Evolutionary conservation across 2,329 filamentous ascomycete species (phyloP).

Genomic region (Epichloe glyceriae): DNA sequence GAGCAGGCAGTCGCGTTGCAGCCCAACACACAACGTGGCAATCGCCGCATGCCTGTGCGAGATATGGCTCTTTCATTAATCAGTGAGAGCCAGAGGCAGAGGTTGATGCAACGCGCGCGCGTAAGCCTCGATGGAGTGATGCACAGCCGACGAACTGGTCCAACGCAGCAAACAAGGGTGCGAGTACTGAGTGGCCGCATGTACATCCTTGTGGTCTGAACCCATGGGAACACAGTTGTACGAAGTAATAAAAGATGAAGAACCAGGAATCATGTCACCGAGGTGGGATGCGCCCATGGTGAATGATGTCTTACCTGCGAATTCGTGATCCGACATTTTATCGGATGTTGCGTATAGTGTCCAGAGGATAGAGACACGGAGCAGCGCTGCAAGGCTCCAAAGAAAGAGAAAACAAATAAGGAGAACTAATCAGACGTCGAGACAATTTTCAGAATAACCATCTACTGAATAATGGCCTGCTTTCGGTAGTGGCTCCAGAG

Average conservation of each 20-base stretch:
- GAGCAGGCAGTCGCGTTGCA: not conserved
- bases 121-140: not conserved
- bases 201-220: not conserved
- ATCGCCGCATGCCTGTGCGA: not conserved
- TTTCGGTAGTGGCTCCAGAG: not conserved
- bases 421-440: not conserved
- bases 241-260: not conserved
- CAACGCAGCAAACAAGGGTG: slow-evolving; percentile 3
- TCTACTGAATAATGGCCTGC: too few relatives aligned
- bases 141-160: not conserved
- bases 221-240: not conserved
- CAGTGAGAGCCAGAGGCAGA: not conserved
- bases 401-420: not conserved
- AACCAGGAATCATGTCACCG: not conserved
- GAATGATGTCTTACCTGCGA: slow-evolving; percentile 37
- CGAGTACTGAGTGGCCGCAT: not conserved
- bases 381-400: not conserved
- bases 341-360: not conserved
- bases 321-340: slow-evolving; percentile 54
- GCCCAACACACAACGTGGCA: not conserved
- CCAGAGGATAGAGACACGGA: not conserved
- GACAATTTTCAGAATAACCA: not conserved
- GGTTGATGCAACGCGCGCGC: not conserved
- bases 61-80: not conserved
- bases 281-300: not conserved